These are phyloP conservation scores for Curvularia sp. DNA, from an alignment of 2,329 filamentous ascomycete genomes.

Conservation along the genomic window DNA sequence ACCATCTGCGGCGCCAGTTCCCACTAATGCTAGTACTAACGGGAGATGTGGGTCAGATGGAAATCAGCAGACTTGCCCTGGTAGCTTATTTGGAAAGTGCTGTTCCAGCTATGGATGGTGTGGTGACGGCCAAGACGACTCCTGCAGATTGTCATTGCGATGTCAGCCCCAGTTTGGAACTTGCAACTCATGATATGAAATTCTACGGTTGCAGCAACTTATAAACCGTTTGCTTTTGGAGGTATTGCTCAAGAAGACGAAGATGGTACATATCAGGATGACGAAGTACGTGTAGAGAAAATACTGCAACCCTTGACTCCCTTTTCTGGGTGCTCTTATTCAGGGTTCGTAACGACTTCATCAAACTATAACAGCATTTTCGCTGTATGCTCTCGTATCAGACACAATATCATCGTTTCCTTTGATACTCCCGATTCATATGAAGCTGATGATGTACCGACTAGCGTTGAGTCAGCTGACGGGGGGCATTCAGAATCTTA, in stretches of 20 bases:
- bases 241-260: too few relatives aligned
- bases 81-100: constrained; percentile 35
- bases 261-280: not conserved
- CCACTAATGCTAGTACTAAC: constrained; percentile 38
- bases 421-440: not conserved
- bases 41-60: constrained; percentile 37
- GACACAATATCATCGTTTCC: not conserved
- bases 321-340: not conserved
- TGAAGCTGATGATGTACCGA: not conserved
- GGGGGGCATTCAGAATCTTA: not conserved
- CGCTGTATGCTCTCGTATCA: not conserved
- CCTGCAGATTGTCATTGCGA: constrained; percentile 30
- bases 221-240: too few relatives aligned
- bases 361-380: not conserved
- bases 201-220: too few relatives aligned
- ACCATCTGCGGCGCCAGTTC: constrained; percentile 21
- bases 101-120: constrained; percentile 41
- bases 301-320: too few relatives aligned
- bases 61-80: constrained; percentile 32
- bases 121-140: constrained; percentile 29
- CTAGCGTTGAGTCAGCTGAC: not conserved
- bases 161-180: constrained; percentile 34
- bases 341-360: not conserved
- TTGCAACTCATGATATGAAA: constrained; percentile 17
- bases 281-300: too few relatives aligned